Evolutionary conservation across 768 basidiomycete species (phyloP).

Genomic region (Hemileccinum impolitum): DNA sequence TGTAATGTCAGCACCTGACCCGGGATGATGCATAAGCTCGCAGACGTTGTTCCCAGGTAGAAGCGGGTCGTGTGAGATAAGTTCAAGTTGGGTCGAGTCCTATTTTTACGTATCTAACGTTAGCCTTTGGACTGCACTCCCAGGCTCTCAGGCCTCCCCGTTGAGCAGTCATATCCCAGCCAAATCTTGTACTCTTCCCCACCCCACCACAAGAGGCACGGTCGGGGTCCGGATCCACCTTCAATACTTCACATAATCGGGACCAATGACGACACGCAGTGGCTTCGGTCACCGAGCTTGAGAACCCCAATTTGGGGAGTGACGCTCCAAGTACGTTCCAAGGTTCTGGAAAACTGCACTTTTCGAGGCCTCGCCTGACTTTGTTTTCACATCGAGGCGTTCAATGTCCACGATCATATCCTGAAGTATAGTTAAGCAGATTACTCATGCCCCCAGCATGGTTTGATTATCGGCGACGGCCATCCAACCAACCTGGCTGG

Average conservation of each 20-base stretch:
- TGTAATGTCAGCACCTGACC: not conserved
- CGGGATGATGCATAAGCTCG: not conserved
- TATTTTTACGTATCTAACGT: not conserved
- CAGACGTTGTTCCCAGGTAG: constrained; percentile 1
- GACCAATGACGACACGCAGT: too few species aligned
- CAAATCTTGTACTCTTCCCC: too few species aligned
- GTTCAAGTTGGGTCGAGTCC: not conserved
- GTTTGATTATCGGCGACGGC: not conserved
- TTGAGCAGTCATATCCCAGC: not conserved
- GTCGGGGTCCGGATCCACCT: too few species aligned
- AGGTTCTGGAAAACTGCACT: too few species aligned
- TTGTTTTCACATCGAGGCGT: not conserved
- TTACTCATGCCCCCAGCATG: not conserved
- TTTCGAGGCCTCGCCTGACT: too few species aligned
- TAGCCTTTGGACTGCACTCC: not conserved
- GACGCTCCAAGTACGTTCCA: too few species aligned
- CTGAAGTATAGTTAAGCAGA: not conserved
- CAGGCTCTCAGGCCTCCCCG: not conserved
- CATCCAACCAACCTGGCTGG: not conserved
- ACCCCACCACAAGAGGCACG: too few species aligned
- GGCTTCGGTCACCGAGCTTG: too few species aligned
- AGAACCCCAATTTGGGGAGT: too few species aligned
- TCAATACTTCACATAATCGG: too few species aligned
- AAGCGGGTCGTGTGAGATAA: constrained; percentile 1
- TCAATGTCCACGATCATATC: too few species aligned